Conservation (phyloP, 768 basidiomycete species). For the Pulveroboletus frians region DNA sequence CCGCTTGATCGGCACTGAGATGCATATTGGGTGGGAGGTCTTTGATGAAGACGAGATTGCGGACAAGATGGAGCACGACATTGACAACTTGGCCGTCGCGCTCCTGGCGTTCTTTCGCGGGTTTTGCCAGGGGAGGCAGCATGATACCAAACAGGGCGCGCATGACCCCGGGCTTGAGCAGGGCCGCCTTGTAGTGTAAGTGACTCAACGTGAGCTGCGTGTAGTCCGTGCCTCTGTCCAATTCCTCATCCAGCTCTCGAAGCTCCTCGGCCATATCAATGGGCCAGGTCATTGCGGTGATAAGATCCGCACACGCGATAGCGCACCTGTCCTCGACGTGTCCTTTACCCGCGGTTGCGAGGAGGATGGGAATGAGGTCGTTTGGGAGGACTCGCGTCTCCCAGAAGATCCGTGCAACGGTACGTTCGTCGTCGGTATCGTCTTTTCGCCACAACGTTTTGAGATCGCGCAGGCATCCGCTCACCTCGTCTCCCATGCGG, state of each 20-base stretch:
- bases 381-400: conserved; percentile 80
- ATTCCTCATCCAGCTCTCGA: conserved; percentile 79
- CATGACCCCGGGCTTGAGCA: conserved; percentile 60
- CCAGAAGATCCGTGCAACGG: conserved; percentile 90
- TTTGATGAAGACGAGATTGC: conserved; percentile 93
- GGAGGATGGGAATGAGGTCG: conserved; percentile 82
- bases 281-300: conserved; percentile 99
- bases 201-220: conserved; percentile 79
- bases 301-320: conserved; percentile 78
- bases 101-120: conserved; percentile 60
- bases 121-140: conserved; percentile 73
- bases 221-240: conserved; percentile 82
- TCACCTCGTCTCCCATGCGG: conserved; percentile 75
- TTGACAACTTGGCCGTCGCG: conserved; percentile 85
- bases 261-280: conserved; percentile 94
- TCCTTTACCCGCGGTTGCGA: conserved; percentile 74
- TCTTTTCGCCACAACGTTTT: conserved; percentile 96
- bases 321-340: conserved; percentile 78
- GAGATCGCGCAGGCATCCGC: conserved; percentile 85
- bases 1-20: conserved; percentile 72
- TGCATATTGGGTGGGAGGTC: conserved; percentile 72
- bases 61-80: conserved; percentile 80
- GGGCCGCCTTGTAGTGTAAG: conserved; percentile 79
- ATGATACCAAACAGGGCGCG: conserved; percentile 69
- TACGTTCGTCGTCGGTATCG: conserved; percentile 94